phyloP scores from a whole-genome alignment of 2,329 filamentous ascomycete species.

The Phaeosphaeria sp. region DNA sequence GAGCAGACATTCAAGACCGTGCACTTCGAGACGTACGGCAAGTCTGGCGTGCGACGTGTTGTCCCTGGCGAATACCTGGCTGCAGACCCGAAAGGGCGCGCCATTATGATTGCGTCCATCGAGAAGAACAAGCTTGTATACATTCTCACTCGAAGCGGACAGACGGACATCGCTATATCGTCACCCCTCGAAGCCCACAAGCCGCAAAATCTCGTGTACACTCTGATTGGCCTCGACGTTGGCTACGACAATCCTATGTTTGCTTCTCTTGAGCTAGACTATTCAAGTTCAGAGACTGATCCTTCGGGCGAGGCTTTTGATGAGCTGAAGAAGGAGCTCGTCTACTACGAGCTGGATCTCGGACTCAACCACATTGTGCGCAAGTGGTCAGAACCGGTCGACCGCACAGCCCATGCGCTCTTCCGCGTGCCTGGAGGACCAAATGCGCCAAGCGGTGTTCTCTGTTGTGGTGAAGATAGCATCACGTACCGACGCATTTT shows the following conservation, averaged over 20 bases:
- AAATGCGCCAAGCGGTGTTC: conserved; percentile 91
- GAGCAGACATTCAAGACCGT: conserved; percentile 88
- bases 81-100: conserved; percentile 92
- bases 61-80: conserved; percentile 96
- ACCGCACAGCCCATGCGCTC: conserved; percentile 84
- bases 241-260: conserved; percentile 98
- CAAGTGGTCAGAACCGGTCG: conserved; percentile 94
- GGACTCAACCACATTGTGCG: conserved; percentile 96
- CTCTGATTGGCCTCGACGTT: conserved; percentile 86
- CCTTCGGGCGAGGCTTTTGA: conserved; percentile 81
- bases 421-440: conserved; percentile 95
- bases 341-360: conserved; percentile 97
- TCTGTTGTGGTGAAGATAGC: conserved; percentile 93
- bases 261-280: conserved; percentile 92
- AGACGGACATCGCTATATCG: conserved; percentile 94
- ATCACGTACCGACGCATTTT: conserved; percentile 98
- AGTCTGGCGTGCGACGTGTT: conserved; percentile 91
- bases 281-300: conserved; percentile 89
- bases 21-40: conserved; percentile 97
- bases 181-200: conserved; percentile 97
- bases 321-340: conserved; percentile 85
- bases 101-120: conserved; percentile 88
- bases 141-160: conserved; percentile 92
- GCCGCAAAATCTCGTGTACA: conserved; percentile 86
- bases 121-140: conserved; percentile 99